A percentile compares a stretch with the other conserved stretches of the same genome.
Evolutionary conservation across 495 filamentous ascomycete species (phyloP).

Genomic region (Aspergillus funiculosus): DNA sequence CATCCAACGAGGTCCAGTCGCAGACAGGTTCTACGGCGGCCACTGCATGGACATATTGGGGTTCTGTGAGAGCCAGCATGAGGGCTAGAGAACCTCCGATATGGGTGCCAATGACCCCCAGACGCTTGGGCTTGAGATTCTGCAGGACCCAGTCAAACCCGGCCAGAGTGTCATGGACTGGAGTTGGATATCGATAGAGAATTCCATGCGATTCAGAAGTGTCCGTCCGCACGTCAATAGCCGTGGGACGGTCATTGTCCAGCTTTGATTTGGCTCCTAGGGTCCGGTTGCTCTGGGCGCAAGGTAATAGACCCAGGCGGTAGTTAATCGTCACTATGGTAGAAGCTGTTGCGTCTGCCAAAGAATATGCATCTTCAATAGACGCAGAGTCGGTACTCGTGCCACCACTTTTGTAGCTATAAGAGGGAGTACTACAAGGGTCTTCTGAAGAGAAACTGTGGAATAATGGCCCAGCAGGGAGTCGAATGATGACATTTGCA

Average conservation of each 20-base stretch:
- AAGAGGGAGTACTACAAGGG: no score
- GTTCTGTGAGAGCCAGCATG: constrained; percentile 57
- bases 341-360: constrained; percentile 28
- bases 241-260: no score
- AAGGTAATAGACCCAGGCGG: constrained; percentile 30
- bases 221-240: no score
- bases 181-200: constrained; percentile 34
- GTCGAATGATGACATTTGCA: constrained; percentile 33
- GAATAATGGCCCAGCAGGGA: constrained; percentile 37
- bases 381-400: no score
- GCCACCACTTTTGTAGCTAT: no score
- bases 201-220: not conserved
- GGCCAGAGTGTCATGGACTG: constrained; percentile 38
- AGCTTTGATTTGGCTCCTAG: no score
- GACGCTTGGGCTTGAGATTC: constrained; percentile 24
- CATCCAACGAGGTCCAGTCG: constrained; percentile 38
- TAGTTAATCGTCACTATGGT: constrained; percentile 41
- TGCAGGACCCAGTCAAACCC: constrained; percentile 38
- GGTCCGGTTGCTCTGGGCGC: not conserved
- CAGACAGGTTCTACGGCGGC: constrained; percentile 34
- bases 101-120: constrained; percentile 49
- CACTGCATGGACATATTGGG: constrained; percentile 34
- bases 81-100: constrained; percentile 51
- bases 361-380: no score
- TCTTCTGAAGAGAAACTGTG: not conserved